Evolutionary conservation across 2,329 filamentous ascomycete genomes (phyloP).

Genomic region (Pseudophaeomoniella oleicola): DNA sequence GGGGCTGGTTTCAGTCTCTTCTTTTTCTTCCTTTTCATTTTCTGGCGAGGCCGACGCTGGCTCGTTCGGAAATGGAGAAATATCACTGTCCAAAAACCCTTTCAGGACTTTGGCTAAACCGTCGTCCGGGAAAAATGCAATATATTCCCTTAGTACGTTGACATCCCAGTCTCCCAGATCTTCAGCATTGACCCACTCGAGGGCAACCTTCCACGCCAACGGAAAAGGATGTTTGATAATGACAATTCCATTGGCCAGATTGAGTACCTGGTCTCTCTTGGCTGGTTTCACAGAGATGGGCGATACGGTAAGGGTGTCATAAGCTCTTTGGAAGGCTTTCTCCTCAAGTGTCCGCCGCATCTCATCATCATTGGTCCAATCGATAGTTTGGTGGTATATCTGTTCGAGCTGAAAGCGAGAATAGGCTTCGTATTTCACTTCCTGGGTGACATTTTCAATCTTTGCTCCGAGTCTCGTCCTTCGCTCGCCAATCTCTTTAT

Average conservation of each 20-base stretch:
- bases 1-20: conserved; percentile 32
- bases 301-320: conserved; percentile 60
- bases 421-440: conserved; percentile 79
- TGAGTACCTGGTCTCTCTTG: conserved; percentile 59
- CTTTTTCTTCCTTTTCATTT: conserved; percentile 28
- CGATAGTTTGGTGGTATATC: conserved; percentile 68
- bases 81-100: conserved; percentile 66
- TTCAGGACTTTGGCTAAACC: conserved; percentile 71
- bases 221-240: conserved; percentile 85
- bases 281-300: conserved; percentile 51
- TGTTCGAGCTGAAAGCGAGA: conserved; percentile 61
- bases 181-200: conserved; percentile 78
- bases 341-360: conserved; percentile 75
- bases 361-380: conserved; percentile 83
- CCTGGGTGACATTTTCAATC: conserved; percentile 65
- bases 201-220: conserved; percentile 76
- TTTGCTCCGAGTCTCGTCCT: conserved; percentile 75
- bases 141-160: conserved; percentile 64
- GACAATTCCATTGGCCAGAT: conserved; percentile 81
- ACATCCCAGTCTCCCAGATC: conserved; percentile 64
- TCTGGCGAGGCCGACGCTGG: conserved; percentile 15
- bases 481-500: conserved; percentile 76
- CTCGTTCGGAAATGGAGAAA: conserved; percentile 60
- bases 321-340: conserved; percentile 67
- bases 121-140: conserved; percentile 67